Base-by-base conservation (phyloP, 805 yeast species). In the Myxozyma neglecta region DNA sequence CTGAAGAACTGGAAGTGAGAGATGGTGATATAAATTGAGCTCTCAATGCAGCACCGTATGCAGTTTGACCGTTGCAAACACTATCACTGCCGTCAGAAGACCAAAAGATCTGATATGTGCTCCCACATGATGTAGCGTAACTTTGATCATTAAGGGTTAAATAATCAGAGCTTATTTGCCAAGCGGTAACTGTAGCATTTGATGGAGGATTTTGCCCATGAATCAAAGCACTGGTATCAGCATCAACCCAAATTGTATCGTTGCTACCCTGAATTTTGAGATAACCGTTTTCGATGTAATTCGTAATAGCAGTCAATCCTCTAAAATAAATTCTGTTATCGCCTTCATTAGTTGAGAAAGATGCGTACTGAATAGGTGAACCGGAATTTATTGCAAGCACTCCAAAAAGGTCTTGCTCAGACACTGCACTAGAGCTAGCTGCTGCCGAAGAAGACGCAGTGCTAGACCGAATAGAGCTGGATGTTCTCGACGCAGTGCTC, bases 81-180 rank as follows among this genome's bases (percentile, higher is more conserved):
- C 55, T 51, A 40, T 51, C 55, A 29, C 55, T 39, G 7, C 55
- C 55, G 32, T 51, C 55, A 4, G 36, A 39, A 7, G 55, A 18
- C 55, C 55, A 51, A 43, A 37, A 51, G 16, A 51, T 39, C 32
- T 51, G 55, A 40, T 51, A 51, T 10, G 14, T 18, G 46, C 29
- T 39, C 8, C 55, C 55, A 16, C 55, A 51, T 16, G 55, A 39
- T 14, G 32, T 24, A 29, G 47, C 55, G 18, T 51, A 51, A 29
- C 37, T 39, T 29, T 51, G 39, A 10, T 14, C 11, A 32, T 51
- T 51, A 13, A 51, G 46, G 13, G 45, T 40, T 14, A 51, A 46
- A 3, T 18, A 5, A 14, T 24, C 37, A 14, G 10, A 9, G 13
- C 13, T 29, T 6, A 20, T 14, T 11, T 42, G 34, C 55, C 55